phyloP scores from a whole-genome alignment of 1,284 basidiomycete genomes.

The Austroboletus novae-zelandiae region DNA sequence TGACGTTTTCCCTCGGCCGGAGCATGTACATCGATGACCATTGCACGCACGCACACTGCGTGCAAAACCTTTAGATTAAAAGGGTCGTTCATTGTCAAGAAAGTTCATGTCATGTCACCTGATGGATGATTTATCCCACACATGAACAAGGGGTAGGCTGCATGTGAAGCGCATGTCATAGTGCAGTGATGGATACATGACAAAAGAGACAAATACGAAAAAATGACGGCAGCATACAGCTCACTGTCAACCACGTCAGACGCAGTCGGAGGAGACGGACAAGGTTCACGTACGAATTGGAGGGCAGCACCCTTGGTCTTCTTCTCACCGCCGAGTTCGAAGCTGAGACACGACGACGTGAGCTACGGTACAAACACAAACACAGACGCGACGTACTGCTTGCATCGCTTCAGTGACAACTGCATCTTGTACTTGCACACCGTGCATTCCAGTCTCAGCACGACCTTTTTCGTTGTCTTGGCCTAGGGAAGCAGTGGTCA shows the following conservation, averaged over 20 bases:
- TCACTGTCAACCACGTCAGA: constrained; percentile 23
- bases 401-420: constrained; percentile 96
- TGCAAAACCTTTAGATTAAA: too few relatives aligned
- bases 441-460: constrained; percentile 96
- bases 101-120: too few relatives aligned
- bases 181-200: constrained; percentile 24
- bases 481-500: constrained; percentile 47
- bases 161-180: too few relatives aligned
- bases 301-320: constrained; percentile 98
- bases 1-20: too few relatives aligned
- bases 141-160: too few relatives aligned
- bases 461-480: constrained; percentile 99
- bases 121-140: too few relatives aligned
- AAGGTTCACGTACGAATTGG: constrained; percentile 69
- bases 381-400: constrained; percentile 68
- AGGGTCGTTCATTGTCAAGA: too few relatives aligned
- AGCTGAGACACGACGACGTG: constrained; percentile 51
- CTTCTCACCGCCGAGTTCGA: constrained; percentile 99
- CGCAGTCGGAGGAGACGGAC: background rate
- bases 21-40: too few relatives aligned
- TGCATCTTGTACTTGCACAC: constrained; percentile 99
- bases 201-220: constrained; percentile 16
- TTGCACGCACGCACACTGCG: too few relatives aligned
- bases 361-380: background rate
- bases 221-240: constrained; percentile 12